Evolutionary conservation across 768 basidiomycete species (phyloP).

Genomic region (Termitomyces sp.): DNA sequence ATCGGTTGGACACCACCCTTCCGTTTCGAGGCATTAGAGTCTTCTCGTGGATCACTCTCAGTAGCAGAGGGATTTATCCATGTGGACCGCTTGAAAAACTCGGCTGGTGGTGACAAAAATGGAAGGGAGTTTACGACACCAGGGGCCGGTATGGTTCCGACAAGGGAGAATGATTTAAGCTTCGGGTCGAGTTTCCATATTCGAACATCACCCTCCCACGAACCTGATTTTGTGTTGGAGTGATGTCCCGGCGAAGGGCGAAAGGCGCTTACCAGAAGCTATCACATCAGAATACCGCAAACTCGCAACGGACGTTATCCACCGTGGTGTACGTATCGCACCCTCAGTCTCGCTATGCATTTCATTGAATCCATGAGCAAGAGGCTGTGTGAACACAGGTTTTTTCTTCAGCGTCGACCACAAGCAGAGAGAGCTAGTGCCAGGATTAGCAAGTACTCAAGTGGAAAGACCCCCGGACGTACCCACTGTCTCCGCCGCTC

Average conservation of each 20-base stretch:
- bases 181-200: conserved; percentile 87
- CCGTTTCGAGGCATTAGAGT: conserved; percentile 7
- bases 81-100: conserved; percentile 32
- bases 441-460: neutral
- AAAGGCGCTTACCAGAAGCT: conserved; percentile 60
- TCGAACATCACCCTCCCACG: conserved; percentile 87
- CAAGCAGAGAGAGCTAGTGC: conserved; percentile 77
- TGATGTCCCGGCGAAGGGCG: neutral
- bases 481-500: conserved; percentile 97
- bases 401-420: conserved; percentile 96
- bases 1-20: conserved; percentile 24
- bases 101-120: conserved; percentile 52
- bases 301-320: conserved; percentile 83
- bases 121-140: conserved; percentile 93
- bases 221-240: conserved; percentile 48
- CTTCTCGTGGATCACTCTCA: neutral
- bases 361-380: conserved; percentile 86
- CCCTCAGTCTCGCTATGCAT: conserved; percentile 69
- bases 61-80: conserved; percentile 24
- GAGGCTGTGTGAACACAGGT: conserved; percentile 77
- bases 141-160: conserved; percentile 57
- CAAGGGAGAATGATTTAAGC: conserved; percentile 67
- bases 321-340: conserved; percentile 71
- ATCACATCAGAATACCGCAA: conserved; percentile 89
- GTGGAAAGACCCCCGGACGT: conserved; percentile 24